Conservation (phyloP, 805 yeast genomes). For the Lachancea meyersii region DNA sequence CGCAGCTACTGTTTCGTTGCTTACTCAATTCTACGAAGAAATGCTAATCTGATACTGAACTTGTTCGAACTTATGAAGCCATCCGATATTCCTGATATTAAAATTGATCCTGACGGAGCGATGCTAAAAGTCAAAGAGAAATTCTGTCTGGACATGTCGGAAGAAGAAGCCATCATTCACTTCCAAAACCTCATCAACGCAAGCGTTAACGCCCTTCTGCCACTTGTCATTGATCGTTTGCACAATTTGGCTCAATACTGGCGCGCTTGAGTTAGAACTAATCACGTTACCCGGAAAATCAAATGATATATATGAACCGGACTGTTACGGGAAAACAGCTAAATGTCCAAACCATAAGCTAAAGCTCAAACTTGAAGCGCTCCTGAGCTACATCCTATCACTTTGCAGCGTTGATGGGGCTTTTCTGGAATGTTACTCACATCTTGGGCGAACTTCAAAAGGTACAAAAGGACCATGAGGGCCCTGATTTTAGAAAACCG, state of each 20-base stretch:
- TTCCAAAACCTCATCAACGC: slow-evolving; percentile 92
- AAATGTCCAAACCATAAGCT: neutral
- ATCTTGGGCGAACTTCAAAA: neutral
- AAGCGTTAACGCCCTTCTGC: slow-evolving; percentile 87
- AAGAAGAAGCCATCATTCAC: slow-evolving; percentile 91
- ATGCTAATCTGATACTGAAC: slow-evolving; percentile 82
- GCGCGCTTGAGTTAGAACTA: slow-evolving; percentile 54
- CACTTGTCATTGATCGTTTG: slow-evolving; percentile 89
- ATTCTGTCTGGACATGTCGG: slow-evolving; percentile 87
- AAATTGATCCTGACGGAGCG: slow-evolving; percentile 77
- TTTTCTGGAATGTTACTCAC: neutral
- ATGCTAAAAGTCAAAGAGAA: slow-evolving; percentile 89
- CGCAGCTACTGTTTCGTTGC: slow-evolving; percentile 92
- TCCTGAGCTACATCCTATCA: neutral
- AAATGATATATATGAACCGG: neutral
- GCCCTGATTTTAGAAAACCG: slow-evolving; percentile 33
- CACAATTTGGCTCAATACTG: slow-evolving; percentile 97
- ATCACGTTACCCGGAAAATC: neutral
- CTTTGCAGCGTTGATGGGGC: neutral
- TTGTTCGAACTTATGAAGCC: slow-evolving; percentile 90
- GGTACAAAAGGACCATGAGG: neutral
- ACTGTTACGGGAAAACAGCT: neutral
- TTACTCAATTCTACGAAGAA: slow-evolving; percentile 81
- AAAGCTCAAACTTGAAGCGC: neutral
- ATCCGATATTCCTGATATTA: slow-evolving; percentile 86